phyloP scores from a whole-genome alignment of 2,329 filamentous ascomycete species.

The Ceratocystis ficicola region DNA sequence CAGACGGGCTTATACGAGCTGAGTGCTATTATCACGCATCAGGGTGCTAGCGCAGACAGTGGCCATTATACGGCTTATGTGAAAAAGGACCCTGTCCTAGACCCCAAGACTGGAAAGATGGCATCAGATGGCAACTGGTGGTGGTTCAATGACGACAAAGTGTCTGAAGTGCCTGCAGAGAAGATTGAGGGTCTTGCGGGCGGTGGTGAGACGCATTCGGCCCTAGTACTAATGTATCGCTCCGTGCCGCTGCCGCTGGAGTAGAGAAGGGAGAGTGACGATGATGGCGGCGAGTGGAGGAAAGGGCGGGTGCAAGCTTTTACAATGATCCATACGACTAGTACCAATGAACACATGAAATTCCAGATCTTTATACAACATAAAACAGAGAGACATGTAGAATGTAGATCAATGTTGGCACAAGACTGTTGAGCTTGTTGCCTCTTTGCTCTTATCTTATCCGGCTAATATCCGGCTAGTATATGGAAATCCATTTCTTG shows the following conservation, averaged over 20 bases:
- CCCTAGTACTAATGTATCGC: slow-evolving; percentile 66
- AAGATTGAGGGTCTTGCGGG: slow-evolving; percentile 85
- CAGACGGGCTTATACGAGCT: slow-evolving; percentile 93
- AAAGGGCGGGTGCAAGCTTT: neutral
- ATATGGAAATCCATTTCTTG: too few relatives aligned
- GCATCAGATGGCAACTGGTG: slow-evolving; percentile 94
- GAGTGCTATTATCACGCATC: slow-evolving; percentile 86
- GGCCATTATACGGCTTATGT: slow-evolving; percentile 97
- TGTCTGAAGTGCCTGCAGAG: slow-evolving; percentile 78
- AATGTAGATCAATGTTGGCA: too few relatives aligned
- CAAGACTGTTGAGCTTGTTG: too few relatives aligned
- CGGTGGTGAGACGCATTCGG: slow-evolving; percentile 77
- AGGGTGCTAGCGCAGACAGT: slow-evolving; percentile 91
- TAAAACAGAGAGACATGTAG: too few relatives aligned
- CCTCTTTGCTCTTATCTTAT: too few relatives aligned
- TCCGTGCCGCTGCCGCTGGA: slow-evolving; percentile 56
- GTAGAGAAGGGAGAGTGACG: slow-evolving; percentile 16
- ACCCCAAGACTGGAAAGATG: slow-evolving; percentile 63
- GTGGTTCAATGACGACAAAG: slow-evolving; percentile 99
- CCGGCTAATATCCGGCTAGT: too few relatives aligned
- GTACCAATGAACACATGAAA: slow-evolving; percentile 4
- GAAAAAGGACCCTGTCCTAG: slow-evolving; percentile 69
- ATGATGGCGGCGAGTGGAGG: neutral
- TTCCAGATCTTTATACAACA: neutral
- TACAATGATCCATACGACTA: slow-evolving; percentile 7